Percentiles rank a stretch among this genome's conserved stretches.
phyloP scores from a whole-genome alignment of 441 rosid genomes.

The Pelargonium fulgidum region DNA sequence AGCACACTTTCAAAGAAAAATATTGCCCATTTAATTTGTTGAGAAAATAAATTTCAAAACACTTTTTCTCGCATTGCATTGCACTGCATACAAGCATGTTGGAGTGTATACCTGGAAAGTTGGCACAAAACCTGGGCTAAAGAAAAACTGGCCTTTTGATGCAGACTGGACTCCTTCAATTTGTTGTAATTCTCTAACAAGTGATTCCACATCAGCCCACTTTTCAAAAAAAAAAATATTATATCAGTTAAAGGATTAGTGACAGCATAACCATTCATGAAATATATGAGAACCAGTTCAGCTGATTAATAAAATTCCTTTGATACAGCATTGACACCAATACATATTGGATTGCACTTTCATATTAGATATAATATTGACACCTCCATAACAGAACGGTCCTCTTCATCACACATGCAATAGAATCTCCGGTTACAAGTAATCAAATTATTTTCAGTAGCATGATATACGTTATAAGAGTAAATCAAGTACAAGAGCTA shows the following conservation, averaged over 20 bases:
- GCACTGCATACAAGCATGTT: constrained; percentile 8
- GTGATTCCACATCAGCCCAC: constrained; percentile 92
- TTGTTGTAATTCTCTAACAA: constrained; percentile 66
- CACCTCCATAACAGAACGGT: no score
- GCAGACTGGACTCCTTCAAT: constrained; percentile 70
- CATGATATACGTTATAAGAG: no score
- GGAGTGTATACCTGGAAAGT: constrained; percentile 66
- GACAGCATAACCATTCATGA: neutral
- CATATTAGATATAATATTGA: neutral
- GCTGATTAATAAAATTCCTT: neutral
- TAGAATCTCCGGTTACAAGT: no score
- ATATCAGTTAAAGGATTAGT: constrained; percentile 1
- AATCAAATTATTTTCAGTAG: no score
- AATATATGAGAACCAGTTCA: neutral
- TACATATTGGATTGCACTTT: neutral
- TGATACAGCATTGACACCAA: neutral
- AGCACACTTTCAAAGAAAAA: neutral
- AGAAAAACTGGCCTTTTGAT: constrained; percentile 71
- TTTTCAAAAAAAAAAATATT: constrained; percentile 24
- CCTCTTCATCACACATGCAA: no score
- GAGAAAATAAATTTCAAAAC: neutral
- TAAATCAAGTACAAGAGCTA: no score
- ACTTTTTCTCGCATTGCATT: neutral
- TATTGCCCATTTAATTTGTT: neutral
- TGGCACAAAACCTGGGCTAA: constrained; percentile 91